These are phyloP conservation scores for Pseudonectria buxi DNA, from an alignment of 2,329 filamentous ascomycete species.

Conservation along the genomic window DNA sequence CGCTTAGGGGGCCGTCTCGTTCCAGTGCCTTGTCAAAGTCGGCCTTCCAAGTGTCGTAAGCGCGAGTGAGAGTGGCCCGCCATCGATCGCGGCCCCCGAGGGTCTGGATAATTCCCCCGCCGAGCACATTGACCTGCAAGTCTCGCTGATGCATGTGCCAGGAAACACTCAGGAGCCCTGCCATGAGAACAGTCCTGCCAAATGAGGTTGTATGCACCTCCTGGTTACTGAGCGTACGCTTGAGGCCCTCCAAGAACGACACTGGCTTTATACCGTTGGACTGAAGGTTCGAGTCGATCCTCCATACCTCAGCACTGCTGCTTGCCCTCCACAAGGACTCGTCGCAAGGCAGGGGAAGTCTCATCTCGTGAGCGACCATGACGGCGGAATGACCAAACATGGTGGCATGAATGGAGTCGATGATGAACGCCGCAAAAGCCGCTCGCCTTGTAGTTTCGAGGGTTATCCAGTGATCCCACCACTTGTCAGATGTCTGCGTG, in stretches of 20 bases:
- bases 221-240: conserved; percentile 79
- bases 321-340: conserved; percentile 88
- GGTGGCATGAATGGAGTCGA: conserved; percentile 92
- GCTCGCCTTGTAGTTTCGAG: conserved; percentile 85
- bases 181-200: conserved; percentile 88
- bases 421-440: conserved; percentile 88
- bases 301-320: conserved; percentile 76
- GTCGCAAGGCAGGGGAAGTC: conserved; percentile 83
- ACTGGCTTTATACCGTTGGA: conserved; percentile 77
- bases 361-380: conserved; percentile 95
- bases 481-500: conserved; percentile 71
- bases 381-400: conserved; percentile 98
- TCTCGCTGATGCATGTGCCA: conserved; percentile 98
- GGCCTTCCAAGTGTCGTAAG: conserved; percentile 89
- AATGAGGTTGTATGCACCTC: conserved; percentile 88
- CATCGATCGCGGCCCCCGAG: conserved; percentile 87
- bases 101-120: conserved; percentile 62
- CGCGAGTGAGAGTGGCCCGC: conserved; percentile 75
- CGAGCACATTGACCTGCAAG: conserved; percentile 82
- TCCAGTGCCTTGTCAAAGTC: conserved; percentile 81
- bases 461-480: conserved; percentile 94
- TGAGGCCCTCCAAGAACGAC: conserved; percentile 85
- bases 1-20: conserved; percentile 44
- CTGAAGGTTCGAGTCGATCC: conserved; percentile 73
- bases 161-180: conserved; percentile 83